phyloP scores from a whole-genome alignment of 129 eudicot species.

The Chrysanthemum seticuspe region DNA sequence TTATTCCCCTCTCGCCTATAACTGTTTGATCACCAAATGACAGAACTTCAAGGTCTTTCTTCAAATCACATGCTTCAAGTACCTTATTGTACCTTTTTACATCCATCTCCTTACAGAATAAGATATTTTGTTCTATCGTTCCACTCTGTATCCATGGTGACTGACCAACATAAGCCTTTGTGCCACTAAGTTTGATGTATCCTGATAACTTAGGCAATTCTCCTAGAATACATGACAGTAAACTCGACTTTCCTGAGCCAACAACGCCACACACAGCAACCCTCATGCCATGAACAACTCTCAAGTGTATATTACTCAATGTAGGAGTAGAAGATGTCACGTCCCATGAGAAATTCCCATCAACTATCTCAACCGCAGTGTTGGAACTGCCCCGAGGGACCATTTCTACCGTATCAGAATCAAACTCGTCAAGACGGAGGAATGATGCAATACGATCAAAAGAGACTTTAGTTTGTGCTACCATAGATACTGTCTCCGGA shows the following conservation, averaged over 20 bases:
- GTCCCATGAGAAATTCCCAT: constrained; percentile 75
- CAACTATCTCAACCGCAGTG: constrained; percentile 51
- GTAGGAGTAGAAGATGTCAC: constrained; percentile 41
- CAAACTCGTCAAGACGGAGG: constrained; percentile 67
- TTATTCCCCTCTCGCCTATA: constrained; percentile 92
- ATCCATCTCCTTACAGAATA: constrained; percentile 80
- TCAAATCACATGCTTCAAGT: constrained; percentile 78
- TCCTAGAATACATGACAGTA: constrained; percentile 74
- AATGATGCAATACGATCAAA: constrained; percentile 76
- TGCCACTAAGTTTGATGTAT: constrained; percentile 52
- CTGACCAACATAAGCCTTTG: constrained; percentile 86
- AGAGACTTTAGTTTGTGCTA: constrained; percentile 82
- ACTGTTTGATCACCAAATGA: constrained; percentile 84
- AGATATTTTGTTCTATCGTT: constrained; percentile 68
- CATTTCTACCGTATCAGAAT: constrained; percentile 49
- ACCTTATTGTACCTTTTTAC: constrained; percentile 55
- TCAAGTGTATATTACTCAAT: constrained; percentile 52
- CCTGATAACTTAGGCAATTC: constrained; percentile 81
- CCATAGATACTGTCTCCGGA: constrained; percentile 66
- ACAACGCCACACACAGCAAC: constrained; percentile 91
- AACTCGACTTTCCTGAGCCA: constrained; percentile 88
- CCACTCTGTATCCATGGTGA: constrained; percentile 97
- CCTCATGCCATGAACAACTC: constrained; percentile 55
- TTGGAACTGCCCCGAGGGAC: constrained; percentile 40
- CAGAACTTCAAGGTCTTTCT: constrained; percentile 74